phyloP scores from a whole-genome alignment of 2,329 filamentous ascomycete genomes.

The Fusarium tupiense region DNA sequence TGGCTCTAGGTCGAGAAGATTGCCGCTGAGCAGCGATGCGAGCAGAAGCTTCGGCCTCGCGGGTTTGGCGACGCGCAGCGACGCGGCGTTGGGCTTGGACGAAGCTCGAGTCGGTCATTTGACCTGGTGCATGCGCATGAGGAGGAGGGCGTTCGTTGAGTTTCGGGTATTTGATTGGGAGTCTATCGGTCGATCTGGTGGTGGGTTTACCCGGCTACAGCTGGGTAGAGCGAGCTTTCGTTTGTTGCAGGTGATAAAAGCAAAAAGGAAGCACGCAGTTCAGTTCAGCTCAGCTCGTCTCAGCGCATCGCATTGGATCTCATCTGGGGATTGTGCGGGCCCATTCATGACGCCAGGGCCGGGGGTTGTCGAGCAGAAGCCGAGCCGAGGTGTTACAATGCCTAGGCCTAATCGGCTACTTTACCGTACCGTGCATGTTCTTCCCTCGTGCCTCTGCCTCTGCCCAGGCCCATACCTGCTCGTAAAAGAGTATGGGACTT shows the following conservation, averaged over 20 bases:
- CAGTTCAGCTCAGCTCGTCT: conserved; percentile 1
- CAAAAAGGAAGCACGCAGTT: conserved; percentile 22
- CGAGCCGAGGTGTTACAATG: conserved; percentile 41
- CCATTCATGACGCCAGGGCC: conserved; percentile 38
- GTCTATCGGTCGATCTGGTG: background rate
- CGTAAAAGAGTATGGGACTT: background rate
- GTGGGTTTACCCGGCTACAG: background rate
- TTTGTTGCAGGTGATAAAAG: conserved; percentile 10
- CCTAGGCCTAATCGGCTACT: conserved; percentile 8
- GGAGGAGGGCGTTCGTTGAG: conserved; percentile 37
- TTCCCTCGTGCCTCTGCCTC: background rate
- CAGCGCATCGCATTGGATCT: conserved; percentile 10
- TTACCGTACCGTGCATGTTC: background rate
- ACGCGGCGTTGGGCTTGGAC: conserved; percentile 90
- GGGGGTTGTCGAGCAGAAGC: conserved; percentile 28
- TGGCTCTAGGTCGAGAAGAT: conserved; percentile 62
- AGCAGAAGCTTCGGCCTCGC: conserved; percentile 72
- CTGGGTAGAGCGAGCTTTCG: background rate
- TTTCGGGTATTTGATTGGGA: background rate
- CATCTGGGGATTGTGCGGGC: conserved; percentile 34
- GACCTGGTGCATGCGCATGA: conserved; percentile 48
- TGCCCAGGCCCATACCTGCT: background rate
- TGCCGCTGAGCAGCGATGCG: conserved; percentile 61
- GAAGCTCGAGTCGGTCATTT: conserved; percentile 73
- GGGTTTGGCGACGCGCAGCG: conserved; percentile 79